Conservation (phyloP, 768 basidiomycete genomes). For the Suillus subluteus region DNA sequence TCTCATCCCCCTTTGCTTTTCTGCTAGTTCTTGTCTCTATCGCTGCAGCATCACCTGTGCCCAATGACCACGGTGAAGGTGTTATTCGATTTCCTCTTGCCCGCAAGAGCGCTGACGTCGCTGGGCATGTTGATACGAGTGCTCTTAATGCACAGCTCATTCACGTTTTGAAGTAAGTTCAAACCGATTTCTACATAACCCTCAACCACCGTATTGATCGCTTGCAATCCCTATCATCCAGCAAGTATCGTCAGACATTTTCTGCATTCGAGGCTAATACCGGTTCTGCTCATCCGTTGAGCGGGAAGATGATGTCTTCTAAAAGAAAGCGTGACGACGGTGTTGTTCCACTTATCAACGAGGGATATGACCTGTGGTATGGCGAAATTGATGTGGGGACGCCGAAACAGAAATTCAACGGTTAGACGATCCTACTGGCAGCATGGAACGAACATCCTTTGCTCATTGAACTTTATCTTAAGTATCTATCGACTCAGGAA, state of each 20-base stretch:
- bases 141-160: neutral
- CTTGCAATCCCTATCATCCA: neutral
- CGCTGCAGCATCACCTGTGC: neutral
- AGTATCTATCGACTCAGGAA: conserved; percentile 50
- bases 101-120: neutral
- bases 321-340: conserved; percentile 15
- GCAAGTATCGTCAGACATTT: conserved; percentile 2
- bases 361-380: conserved; percentile 26
- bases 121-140: neutral
- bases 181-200: neutral
- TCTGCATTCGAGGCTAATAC: conserved; percentile 56
- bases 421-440: conserved; percentile 23
- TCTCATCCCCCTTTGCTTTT: neutral
- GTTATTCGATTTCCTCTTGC: neutral
- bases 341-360: conserved; percentile 31
- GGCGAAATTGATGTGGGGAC: conserved; percentile 42
- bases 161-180: neutral
- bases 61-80: neutral
- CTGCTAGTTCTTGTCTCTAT: neutral
- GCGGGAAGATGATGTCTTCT: conserved; percentile 1
- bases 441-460: neutral
- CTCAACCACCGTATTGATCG: neutral
- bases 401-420: conserved; percentile 42
- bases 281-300: conserved; percentile 47
- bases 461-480: neutral